phyloP scores from a whole-genome alignment of 2,329 filamentous ascomycete genomes.

The Trichoderma koningii region DNA sequence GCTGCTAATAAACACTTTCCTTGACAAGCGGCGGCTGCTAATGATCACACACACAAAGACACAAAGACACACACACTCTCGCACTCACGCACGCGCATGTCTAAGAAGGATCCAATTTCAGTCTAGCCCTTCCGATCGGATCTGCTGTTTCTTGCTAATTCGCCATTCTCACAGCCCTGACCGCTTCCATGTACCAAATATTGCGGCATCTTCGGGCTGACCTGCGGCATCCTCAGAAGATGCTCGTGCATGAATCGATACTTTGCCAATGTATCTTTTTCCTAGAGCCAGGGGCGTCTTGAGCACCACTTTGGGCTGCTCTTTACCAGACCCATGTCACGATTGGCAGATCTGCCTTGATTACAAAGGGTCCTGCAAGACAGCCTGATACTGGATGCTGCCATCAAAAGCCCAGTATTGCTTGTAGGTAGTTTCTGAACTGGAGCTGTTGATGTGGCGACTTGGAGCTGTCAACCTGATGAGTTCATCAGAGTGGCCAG shows the following conservation, averaged over 20 bases:
- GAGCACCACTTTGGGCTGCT: constrained; percentile 10
- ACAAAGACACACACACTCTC: not conserved
- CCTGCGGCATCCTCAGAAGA: constrained; percentile 11
- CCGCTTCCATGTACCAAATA: constrained; percentile 14
- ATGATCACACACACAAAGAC: not conserved
- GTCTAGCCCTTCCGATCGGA: not conserved
- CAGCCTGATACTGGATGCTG: not conserved
- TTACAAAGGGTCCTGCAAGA: not conserved
- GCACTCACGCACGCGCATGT: not conserved
- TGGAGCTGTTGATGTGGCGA: not conserved
- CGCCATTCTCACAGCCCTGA: not conserved
- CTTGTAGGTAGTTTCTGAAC: not conserved
- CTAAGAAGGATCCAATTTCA: too few relatives aligned
- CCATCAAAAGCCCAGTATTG: not conserved
- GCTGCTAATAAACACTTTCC: not conserved
- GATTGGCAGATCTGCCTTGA: not conserved
- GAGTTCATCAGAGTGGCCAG: not conserved
- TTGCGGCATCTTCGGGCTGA: not conserved
- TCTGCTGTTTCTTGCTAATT: constrained; percentile 2
- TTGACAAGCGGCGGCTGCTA: too few relatives aligned
- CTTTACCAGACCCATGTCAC: not conserved
- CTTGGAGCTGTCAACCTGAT: not conserved
- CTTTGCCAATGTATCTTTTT: constrained; percentile 2
- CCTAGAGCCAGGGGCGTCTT: not conserved
- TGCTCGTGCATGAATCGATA: not conserved